A percentile compares a stretch with the other conserved stretches of the same genome.
phyloP scores from a whole-genome alignment of 2,329 filamentous ascomycete genomes.

The Ophiosphaerella narmari region DNA sequence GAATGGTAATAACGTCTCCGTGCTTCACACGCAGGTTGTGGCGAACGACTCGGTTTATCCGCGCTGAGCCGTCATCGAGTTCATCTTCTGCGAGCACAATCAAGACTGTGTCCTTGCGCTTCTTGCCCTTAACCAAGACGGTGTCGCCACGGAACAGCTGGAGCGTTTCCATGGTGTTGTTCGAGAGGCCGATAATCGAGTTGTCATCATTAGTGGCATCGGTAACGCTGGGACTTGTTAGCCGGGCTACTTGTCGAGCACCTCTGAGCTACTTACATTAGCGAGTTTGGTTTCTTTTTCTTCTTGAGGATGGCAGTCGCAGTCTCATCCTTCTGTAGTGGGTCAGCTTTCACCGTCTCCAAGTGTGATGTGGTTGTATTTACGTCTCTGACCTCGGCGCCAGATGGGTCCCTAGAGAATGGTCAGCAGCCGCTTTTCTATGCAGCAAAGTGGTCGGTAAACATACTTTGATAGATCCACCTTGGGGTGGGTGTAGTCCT shows the following conservation, averaged over 20 bases:
- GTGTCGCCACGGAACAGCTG: conserved; percentile 99
- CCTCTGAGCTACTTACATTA: conserved; percentile 71
- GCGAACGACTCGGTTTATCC: conserved; percentile 97
- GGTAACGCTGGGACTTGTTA: conserved; percentile 71
- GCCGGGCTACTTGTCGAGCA: not conserved
- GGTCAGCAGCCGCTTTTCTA: conserved; percentile 48
- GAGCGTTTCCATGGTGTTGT: conserved; percentile 98
- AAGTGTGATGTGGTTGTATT: conserved; percentile 15
- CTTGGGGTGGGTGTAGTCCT: conserved; percentile 55
- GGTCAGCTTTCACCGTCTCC: conserved; percentile 35
- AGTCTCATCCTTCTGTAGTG: conserved; percentile 77
- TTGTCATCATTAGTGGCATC: conserved; percentile 99
- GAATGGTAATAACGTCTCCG: conserved; percentile 95
- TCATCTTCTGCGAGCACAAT: conserved; percentile 98
- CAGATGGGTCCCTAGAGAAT: conserved; percentile 76
- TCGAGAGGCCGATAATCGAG: conserved; percentile 97
- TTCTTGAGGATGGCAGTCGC: conserved; percentile 98
- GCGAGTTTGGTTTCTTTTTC: conserved; percentile 99
- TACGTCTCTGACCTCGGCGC: conserved; percentile 84
- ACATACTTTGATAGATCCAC: conserved; percentile 54
- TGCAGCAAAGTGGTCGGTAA: conserved; percentile 10
- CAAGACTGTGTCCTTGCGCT: conserved; percentile 97
- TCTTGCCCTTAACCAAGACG: conserved; percentile 98
- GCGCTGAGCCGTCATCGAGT: conserved; percentile 92
- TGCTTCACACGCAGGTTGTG: conserved; percentile 99